Conservation (phyloP, 2,329 filamentous ascomycete genomes). For the Diaporthe sp. region DNA sequence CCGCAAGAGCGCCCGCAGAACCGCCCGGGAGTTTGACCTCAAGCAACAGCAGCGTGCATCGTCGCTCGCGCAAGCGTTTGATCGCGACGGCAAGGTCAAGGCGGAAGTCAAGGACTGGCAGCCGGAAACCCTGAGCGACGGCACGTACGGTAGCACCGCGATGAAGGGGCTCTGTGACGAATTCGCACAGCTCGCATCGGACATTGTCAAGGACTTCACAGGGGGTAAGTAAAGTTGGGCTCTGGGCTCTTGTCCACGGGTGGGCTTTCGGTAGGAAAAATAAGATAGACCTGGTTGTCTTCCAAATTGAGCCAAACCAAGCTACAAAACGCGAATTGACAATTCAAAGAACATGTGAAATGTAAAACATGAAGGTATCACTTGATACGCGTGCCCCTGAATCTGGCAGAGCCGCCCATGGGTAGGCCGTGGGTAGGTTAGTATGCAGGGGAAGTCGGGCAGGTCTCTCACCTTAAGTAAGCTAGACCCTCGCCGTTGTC, state of each 20-base stretch:
- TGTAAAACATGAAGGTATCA: background rate
- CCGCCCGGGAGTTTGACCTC: background rate
- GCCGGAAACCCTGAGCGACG: background rate
- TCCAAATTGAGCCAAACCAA: background rate
- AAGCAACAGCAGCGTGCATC: background rate
- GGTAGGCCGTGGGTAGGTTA: background rate
- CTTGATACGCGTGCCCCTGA: background rate
- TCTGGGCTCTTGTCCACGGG: no score
- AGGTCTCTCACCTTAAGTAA: constrained; percentile 30
- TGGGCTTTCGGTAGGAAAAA: background rate
- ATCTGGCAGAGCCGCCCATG: background rate
- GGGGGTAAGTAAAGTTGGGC: background rate
- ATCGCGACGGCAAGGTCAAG: background rate
- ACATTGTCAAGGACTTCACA: background rate
- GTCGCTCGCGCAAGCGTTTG: background rate
- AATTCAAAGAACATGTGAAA: background rate
- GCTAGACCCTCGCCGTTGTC: constrained; percentile 45
- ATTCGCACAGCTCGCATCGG: constrained; percentile 29
- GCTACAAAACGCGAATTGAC: background rate
- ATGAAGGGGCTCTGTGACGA: constrained; percentile 16
- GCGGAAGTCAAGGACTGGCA: background rate
- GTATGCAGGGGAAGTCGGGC: background rate
- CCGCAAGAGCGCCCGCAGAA: background rate
- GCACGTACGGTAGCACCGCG: background rate
- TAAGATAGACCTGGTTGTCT: constrained; percentile 6